A percentile compares a stretch with the other conserved stretches of the same genome.
Conservation (phyloP, 1,139 yeast species). For the Blastobotrys malaysiensis region DNA sequence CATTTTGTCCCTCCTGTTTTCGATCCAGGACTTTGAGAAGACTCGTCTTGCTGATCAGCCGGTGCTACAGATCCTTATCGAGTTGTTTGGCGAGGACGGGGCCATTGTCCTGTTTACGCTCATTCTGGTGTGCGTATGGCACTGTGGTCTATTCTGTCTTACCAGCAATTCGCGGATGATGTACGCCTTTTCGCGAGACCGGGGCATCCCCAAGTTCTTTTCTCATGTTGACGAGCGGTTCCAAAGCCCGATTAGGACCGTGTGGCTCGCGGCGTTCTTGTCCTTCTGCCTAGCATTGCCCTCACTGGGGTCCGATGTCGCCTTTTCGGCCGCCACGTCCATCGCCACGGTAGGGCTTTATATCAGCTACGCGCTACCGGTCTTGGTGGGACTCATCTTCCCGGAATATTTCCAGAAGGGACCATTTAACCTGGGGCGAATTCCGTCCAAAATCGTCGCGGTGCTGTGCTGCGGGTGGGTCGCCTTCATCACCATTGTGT, state of each 20-base stretch:
- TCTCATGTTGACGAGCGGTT: constrained; percentile 56
- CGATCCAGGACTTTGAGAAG: constrained; percentile 66
- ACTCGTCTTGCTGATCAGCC: constrained; percentile 64
- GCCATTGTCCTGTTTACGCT: constrained; percentile 31
- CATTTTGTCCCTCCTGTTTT: constrained; percentile 63
- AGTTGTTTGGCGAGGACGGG: constrained; percentile 74
- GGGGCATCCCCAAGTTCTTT: constrained; percentile 70
- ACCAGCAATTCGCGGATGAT: constrained; percentile 81
- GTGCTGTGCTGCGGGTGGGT: constrained; percentile 58
- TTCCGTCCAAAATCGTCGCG: constrained; percentile 55
- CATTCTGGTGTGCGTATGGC: constrained; percentile 21
- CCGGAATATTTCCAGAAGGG: constrained; percentile 64
- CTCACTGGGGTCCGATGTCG: constrained; percentile 65
- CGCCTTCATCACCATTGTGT: constrained; percentile 53
- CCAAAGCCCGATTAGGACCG: constrained; percentile 66
- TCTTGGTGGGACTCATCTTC: constrained; percentile 55
- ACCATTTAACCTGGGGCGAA: constrained; percentile 54
- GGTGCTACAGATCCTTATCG: constrained; percentile 63
- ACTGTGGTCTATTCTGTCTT: constrained; percentile 31
- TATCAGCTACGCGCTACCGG: constrained; percentile 73
- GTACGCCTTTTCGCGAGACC: constrained; percentile 79
- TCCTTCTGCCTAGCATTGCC: constrained; percentile 57
- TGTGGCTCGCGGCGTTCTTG: constrained; percentile 61
- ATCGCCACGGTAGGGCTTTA: constrained; percentile 78
- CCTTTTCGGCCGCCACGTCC: constrained; percentile 81